Conservation (phyloP, 192 early-diverging fungal genomes). For the Entomortierella beljakovae region DNA sequence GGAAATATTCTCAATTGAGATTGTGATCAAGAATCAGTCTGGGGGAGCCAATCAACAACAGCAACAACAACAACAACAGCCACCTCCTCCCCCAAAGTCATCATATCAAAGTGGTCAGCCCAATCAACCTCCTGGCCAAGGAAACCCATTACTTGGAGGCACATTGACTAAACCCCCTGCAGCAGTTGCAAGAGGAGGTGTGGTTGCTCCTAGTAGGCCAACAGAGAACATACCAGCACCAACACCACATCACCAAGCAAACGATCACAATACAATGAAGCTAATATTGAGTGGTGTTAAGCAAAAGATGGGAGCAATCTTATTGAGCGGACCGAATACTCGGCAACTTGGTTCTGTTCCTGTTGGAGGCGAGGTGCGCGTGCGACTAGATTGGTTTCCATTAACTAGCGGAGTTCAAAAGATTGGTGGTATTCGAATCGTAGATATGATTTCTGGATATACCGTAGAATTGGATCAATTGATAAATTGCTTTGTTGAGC, state of each 20-base stretch:
- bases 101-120: neutral
- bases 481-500: slow-evolving; percentile 76
- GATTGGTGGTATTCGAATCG: slow-evolving; percentile 81
- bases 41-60: slow-evolving; percentile 16
- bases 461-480: slow-evolving; percentile 83
- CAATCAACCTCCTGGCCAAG: neutral
- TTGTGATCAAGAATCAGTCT: slow-evolving; percentile 55
- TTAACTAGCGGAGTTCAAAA: slow-evolving; percentile 87
- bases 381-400: slow-evolving; percentile 84
- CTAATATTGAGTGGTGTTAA: slow-evolving; percentile 75
- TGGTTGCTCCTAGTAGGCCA: slow-evolving; percentile 16
- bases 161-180: slow-evolving; percentile 32
- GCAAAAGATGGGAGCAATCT: slow-evolving; percentile 80
- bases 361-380: slow-evolving; percentile 67
- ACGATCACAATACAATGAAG: slow-evolving; percentile 57
- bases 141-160: slow-evolving; percentile 14
- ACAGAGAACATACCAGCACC: neutral
- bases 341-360: slow-evolving; percentile 71
- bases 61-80: slow-evolving; percentile 11
- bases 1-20: slow-evolving; percentile 71
- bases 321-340: slow-evolving; percentile 72
- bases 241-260: slow-evolving; percentile 1
- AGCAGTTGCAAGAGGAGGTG: slow-evolving; percentile 36
- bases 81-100: neutral
- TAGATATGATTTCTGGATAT: slow-evolving; percentile 77